Evolutionary conservation across 2,329 filamentous ascomycete genomes (phyloP).

Genomic region (Microsporum canis): DNA sequence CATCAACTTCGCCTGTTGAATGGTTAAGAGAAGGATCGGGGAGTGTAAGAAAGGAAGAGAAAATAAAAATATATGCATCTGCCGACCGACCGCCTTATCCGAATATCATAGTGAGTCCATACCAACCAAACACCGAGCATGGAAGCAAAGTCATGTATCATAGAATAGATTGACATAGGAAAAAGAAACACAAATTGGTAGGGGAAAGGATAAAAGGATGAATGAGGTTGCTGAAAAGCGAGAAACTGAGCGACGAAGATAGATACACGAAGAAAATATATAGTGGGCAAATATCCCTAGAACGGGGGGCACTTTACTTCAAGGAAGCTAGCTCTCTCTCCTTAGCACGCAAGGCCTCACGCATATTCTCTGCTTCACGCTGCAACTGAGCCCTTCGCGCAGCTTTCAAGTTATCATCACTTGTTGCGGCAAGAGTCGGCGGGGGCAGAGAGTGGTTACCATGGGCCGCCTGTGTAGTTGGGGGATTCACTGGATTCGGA

Average conservation of each 20-base stretch:
- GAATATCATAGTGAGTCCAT: background rate
- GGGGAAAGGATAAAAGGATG: slow-evolving; percentile 1
- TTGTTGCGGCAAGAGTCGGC: slow-evolving; percentile 14
- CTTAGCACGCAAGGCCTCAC: slow-evolving; percentile 59
- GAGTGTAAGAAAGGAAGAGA: background rate
- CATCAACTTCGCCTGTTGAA: background rate
- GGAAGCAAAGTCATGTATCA: slow-evolving; percentile 4
- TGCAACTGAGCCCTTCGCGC: slow-evolving; percentile 56
- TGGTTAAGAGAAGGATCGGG: background rate
- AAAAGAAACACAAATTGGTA: slow-evolving; percentile 12
- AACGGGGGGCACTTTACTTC: slow-evolving; percentile 19
- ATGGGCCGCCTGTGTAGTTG: slow-evolving; percentile 16
- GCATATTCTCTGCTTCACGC: slow-evolving; percentile 65
- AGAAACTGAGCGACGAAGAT: slow-evolving; percentile 13
- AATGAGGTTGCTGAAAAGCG: background rate
- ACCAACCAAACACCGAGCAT: background rate
- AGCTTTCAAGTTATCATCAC: slow-evolving; percentile 43
- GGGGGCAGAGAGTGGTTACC: background rate
- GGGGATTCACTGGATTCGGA: slow-evolving; percentile 4
- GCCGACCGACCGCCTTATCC: background rate
- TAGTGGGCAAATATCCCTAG: slow-evolving; percentile 11
- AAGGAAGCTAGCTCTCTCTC: slow-evolving; percentile 58
- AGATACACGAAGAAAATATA: slow-evolving; percentile 5
- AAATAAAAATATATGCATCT: background rate
- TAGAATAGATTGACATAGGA: background rate